Base-by-base conservation (phyloP, 495 filamentous ascomycete genomes). In the Cercophora newfieldiana region DNA sequence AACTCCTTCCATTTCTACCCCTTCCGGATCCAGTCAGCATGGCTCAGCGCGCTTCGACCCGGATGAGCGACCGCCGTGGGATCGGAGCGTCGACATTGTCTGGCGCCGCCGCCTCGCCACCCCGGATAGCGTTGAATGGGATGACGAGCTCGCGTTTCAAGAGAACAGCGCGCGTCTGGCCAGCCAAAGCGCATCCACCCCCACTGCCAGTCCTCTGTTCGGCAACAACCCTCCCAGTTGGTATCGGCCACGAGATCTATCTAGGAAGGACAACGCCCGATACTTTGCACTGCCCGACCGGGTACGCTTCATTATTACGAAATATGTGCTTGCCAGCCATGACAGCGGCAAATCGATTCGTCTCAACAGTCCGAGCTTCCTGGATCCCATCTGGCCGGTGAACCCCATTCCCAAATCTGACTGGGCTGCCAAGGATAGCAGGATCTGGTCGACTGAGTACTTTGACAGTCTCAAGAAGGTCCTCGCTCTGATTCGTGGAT, bases 51-150 rank as follows among this genome's bases (percentile, higher is more conserved):
- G 5, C 60, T 21, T 19, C 29, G 48, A 22, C 12, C n/a, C 56
- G 6, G 54, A 37, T 6, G 57, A 63, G 26, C 66, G 37, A 0
- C 71, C 71, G 0, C 68, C 73, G 1, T 77, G 75, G 73, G 73
- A 77, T 55, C 73, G 75, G 7, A 72, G 60, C 8, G 68, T 74
- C 25, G 73, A 77, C 21, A 51, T 74, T 0, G 29, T 69, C 50
- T 75, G 69, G 68, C 66, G 61, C 28, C 33, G 67, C 50, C 53
- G 49, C 14, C 29, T 59, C 21, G 22, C 24, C 53, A 30, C 18
- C 61, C 51, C 37, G 1, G 60, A 60, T 31, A 61, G 51, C 18
- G 56, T 58, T 48, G 37, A 47, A 30, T 59, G n/a, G 21, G 33
- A 59, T 2, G 57, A 61, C 16, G 66, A 68, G 25, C 51, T 61